A percentile compares a stretch with the other conserved stretches of the same genome.
Conservation (phyloP, 495 filamentous ascomycete genomes). For the Penicillium herquei region DNA sequence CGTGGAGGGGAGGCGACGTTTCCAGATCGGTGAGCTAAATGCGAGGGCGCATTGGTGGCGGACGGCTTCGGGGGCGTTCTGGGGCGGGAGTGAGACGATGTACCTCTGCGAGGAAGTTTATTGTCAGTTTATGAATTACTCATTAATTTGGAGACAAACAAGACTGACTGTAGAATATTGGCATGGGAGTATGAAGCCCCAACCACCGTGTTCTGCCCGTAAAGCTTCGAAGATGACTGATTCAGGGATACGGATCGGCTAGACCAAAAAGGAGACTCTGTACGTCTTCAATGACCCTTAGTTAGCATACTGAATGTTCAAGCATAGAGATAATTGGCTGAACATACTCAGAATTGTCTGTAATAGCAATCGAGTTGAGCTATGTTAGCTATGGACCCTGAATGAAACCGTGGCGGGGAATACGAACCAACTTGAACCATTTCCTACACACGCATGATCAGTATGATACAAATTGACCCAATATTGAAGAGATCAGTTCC, state of each 20-base stretch:
- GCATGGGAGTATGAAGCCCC: constrained; percentile 96
- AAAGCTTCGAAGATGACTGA: constrained; percentile 45
- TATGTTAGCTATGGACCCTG: constrained; percentile 26
- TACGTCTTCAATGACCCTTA: constrained; percentile 47
- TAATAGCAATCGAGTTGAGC: not conserved
- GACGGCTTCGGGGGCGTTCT: constrained; percentile 59
- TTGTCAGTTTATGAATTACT: constrained; percentile 14
- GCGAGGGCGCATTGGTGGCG: constrained; percentile 41
- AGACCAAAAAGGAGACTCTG: constrained; percentile 89
- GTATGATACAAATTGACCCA: not conserved
- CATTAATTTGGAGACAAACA: constrained; percentile 9
- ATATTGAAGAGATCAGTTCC: not conserved
- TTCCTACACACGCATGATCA: constrained; percentile 60
- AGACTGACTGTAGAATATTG: constrained; percentile 85
- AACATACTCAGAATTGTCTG: constrained; percentile 55
- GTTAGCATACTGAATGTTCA: not conserved
- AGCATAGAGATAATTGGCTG: not conserved
- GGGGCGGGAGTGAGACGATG: constrained; percentile 55
- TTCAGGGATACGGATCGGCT: constrained; percentile 47
- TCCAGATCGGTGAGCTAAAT: constrained; percentile 50
- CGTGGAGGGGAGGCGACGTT: constrained; percentile 60
- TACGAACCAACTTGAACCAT: constrained; percentile 99
- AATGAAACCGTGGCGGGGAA: constrained; percentile 23
- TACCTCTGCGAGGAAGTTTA: constrained; percentile 40
- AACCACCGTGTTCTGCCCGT: constrained; percentile 76